phyloP scores from a whole-genome alignment of 495 filamentous ascomycete genomes.

The Tuber microsphaerosporum region DNA sequence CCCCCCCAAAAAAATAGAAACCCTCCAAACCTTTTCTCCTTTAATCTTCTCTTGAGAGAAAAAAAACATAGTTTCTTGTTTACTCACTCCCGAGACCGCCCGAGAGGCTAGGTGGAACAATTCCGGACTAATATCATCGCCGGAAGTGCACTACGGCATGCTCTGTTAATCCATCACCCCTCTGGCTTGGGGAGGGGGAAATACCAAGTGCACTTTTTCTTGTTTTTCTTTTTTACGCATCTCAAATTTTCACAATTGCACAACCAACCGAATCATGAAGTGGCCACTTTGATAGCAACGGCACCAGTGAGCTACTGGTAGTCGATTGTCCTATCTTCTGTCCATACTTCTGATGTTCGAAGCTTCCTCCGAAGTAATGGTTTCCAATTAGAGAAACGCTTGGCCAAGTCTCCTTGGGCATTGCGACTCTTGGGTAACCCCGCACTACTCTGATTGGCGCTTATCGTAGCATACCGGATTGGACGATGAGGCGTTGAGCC shows the following conservation, averaged over 20 bases:
- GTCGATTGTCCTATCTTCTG: background rate
- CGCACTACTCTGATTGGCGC: slow-evolving; percentile 22
- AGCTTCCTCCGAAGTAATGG: background rate
- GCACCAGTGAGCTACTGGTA: background rate
- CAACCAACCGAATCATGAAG: background rate
- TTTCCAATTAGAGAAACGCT: background rate
- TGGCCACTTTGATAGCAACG: background rate
- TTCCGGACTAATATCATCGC: background rate
- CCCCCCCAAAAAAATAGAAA: no score
- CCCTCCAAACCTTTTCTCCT: background rate
- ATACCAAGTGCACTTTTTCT: background rate
- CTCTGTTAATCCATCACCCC: background rate
- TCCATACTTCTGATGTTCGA: background rate
- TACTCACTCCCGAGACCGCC: slow-evolving; percentile 4
- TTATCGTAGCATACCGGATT: slow-evolving; percentile 6
- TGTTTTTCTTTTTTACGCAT: background rate
- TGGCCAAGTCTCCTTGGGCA: background rate
- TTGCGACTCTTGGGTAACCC: slow-evolving; percentile 25
- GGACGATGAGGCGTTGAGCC: background rate
- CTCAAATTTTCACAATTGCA: background rate
- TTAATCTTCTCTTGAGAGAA: background rate
- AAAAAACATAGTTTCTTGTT: background rate
- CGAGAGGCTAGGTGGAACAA: background rate
- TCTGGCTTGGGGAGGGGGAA: background rate
- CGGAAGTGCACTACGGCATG: background rate